Conservation (phyloP, 345 rosid genomes). For the Stellera chamaejasme region DNA sequence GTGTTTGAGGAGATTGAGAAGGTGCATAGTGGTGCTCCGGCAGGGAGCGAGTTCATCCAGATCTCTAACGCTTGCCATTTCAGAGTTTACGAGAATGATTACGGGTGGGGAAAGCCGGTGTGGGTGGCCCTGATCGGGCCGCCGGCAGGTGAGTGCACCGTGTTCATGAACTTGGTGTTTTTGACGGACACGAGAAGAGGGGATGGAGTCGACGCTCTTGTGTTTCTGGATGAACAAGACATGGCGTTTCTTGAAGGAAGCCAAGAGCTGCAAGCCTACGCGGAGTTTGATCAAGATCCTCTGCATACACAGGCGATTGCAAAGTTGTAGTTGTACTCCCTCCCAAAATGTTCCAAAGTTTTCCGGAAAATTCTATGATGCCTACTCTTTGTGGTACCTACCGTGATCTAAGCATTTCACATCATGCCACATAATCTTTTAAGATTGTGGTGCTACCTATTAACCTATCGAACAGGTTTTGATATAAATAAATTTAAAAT, state of each 20-base stretch:
- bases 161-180: constrained; percentile 1
- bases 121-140: neutral
- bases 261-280: constrained; percentile 7
- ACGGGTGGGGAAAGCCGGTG: constrained; percentile 18
- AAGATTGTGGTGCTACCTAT: no score
- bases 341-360: no score
- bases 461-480: no score
- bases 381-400: no score
- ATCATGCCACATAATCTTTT: no score
- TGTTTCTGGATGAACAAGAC: constrained; percentile 13
- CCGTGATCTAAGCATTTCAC: no score
- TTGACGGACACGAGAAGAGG: constrained; percentile 8
- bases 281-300: neutral
- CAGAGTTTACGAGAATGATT: constrained; percentile 12
- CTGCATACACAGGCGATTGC: no score
- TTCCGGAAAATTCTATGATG: no score
- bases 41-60: neutral
- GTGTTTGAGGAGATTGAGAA: neutral
- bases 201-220: constrained; percentile 11
- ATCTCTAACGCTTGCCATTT: constrained; percentile 8
- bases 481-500: no score
- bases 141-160: neutral
- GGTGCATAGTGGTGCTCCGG: neutral
- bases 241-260: constrained; percentile 9
- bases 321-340: no score